Evolutionary conservation across 345 rosid genomes (phyloP), one percentile per base, ranked within the genome.

Genomic region (Populus deltoides): DNA sequence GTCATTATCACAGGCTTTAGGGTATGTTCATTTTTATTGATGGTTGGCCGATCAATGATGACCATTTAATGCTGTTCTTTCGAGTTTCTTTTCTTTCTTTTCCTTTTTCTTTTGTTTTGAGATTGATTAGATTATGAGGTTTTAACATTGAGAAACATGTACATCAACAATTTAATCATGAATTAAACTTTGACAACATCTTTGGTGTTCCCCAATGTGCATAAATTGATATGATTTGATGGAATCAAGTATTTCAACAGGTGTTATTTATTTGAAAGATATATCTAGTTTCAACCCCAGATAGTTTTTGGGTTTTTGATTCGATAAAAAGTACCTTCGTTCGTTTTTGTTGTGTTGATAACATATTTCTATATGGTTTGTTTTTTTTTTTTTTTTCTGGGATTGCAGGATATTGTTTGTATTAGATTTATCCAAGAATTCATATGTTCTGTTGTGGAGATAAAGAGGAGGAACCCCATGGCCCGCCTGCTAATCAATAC

Each of bases 361-460:
- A 47, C n/a, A 35, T n/a, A 9, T 66, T 51, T 1, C 3, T 22
- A 22, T 10, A 66, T 49, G 62, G 18, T 5, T 24, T 61, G 41
- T 20, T 78, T 63, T 27, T 27, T 1, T 27, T 1, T 27, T 27
- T 27, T 27, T 33, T 62, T 78, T 65, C 49, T 63, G 68, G 74
- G 62, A 45, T 22, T 55, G 68, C 73, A 74, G 82, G 74, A 59
- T 38, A 62, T 68, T 57, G 13, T 22, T 24, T 22, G 12, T 15
- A 20, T 18, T 38, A 13, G 5, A 51, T 53, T 68, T 24, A 68
- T 17, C 16, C 36, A 43, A 66, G 41, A 47, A 71, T 6, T 67
- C 73, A 72, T 35, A 93, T 96, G 98, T 91, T 88, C 78, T 96
- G 99, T 84, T 96, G 99, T 78, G 94, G 92, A 76, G 99, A 89